phyloP scores from a whole-genome alignment of 331 rosid genomes.

The Rhamnella rubrinervis region DNA sequence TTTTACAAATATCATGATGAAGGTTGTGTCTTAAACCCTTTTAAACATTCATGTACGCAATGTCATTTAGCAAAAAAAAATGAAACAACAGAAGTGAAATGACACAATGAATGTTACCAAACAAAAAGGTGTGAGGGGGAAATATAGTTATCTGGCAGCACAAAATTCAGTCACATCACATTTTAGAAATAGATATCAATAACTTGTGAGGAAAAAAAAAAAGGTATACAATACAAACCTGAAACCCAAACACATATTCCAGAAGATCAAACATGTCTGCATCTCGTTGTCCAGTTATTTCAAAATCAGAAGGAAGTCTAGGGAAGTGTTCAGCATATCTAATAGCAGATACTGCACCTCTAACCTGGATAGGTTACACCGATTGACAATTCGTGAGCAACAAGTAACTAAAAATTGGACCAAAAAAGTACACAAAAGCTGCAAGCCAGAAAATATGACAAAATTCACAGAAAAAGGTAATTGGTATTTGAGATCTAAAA shows the following conservation, averaged over 20 bases:
- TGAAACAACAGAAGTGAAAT: no score
- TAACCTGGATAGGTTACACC: conserved; percentile 58
- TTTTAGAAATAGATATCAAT: conserved; percentile 23
- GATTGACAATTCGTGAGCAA: conserved; percentile 29
- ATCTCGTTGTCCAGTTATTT: conserved; percentile 67
- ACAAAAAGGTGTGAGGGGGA: background rate
- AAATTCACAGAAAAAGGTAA: background rate
- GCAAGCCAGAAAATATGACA: background rate
- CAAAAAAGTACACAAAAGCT: background rate
- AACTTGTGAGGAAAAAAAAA: conserved; percentile 9
- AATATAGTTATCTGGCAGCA: no score
- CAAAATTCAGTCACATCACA: conserved; percentile 4
- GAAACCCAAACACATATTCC: conserved; percentile 88
- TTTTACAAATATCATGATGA: no score
- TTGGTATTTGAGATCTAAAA: background rate
- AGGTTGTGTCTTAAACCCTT: no score
- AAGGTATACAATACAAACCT: conserved; percentile 60
- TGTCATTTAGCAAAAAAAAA: no score
- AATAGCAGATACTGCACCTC: conserved; percentile 78
- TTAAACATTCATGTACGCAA: no score
- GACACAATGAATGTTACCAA: background rate
- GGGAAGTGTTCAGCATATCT: conserved; percentile 80
- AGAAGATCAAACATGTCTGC: conserved; percentile 91
- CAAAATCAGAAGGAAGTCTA: conserved; percentile 70
- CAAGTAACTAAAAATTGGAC: conserved; percentile 9